These are phyloP conservation scores for Plasmopara halstedii DNA, from an alignment of 352 stramenopile genomes.

Conservation along the genomic window DNA sequence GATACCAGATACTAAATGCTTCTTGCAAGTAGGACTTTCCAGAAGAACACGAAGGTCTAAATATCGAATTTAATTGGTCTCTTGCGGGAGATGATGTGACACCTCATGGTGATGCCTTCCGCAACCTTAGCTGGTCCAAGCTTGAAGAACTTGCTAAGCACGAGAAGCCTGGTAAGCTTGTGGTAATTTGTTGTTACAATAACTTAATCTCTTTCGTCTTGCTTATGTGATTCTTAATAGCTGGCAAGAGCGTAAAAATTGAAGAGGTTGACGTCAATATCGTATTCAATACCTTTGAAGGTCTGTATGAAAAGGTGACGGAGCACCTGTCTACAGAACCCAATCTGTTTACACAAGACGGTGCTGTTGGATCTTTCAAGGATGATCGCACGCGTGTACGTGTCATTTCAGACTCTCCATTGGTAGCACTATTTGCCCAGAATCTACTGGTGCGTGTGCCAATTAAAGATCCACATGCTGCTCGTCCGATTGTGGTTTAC, in stretches of 20 bases:
- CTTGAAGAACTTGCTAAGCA: conserved; percentile 57
- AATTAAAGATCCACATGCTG: conserved; percentile 53
- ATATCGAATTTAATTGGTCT: conserved; percentile 87
- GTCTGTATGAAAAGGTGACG: conserved; percentile 61
- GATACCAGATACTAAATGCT: no score
- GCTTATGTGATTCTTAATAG: conserved; percentile 20
- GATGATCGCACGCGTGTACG: conserved; percentile 66
- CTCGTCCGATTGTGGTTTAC: conserved; percentile 71
- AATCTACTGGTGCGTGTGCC: conserved; percentile 66
- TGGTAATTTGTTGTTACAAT: not conserved
- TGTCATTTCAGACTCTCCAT: conserved; percentile 72
- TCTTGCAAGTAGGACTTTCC: conserved; percentile 46
- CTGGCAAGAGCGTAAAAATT: conserved; percentile 44
- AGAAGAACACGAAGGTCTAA: conserved; percentile 65
- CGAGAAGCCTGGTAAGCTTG: conserved; percentile 42
- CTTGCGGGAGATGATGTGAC: conserved; percentile 76
- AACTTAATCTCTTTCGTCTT: not conserved
- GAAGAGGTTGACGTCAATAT: conserved; percentile 64
- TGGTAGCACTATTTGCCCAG: conserved; percentile 61
- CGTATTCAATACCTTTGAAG: conserved; percentile 59
- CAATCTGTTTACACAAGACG: conserved; percentile 65
- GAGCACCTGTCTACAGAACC: conserved; percentile 52
- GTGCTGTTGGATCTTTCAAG: conserved; percentile 69
- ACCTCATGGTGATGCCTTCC: conserved; percentile 66
- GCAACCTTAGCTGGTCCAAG: conserved; percentile 66